A percentile compares a stretch with the other conserved stretches of the same genome.
phyloP scores from a whole-genome alignment of 495 filamentous ascomycete genomes.

The Neurospora tetrasperma region DNA sequence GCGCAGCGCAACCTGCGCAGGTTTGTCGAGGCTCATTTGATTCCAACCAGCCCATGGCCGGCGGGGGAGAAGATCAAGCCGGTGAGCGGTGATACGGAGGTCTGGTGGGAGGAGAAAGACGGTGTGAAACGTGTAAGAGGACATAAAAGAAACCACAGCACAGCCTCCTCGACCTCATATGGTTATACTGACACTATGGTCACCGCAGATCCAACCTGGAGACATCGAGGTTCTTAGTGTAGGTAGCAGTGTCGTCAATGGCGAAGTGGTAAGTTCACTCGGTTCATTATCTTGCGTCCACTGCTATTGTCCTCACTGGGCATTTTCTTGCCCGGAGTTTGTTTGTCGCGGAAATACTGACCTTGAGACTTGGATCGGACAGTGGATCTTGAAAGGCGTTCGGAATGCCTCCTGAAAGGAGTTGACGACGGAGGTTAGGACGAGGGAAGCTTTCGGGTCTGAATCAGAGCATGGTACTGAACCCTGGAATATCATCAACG shows the following conservation, averaged over 20 bases:
- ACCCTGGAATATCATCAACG: not conserved
- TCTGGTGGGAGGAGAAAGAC: conserved; percentile 72
- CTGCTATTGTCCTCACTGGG: not conserved
- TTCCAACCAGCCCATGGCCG: conserved; percentile 69
- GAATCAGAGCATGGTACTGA: not conserved
- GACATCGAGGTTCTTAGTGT: conserved; percentile 63
- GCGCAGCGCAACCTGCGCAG: conserved; percentile 67
- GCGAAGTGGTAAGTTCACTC: conserved; percentile 49
- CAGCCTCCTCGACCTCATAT: not conserved
- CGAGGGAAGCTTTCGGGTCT: not conserved
- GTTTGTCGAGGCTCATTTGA: conserved; percentile 83
- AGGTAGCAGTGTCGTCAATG: conserved; percentile 67
- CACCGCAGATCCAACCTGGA: conserved; percentile 62
- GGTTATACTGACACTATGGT: not conserved
- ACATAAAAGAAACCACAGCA: conserved; percentile 14
- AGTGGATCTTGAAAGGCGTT: conserved; percentile 59
- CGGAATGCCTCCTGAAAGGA: conserved; percentile 45
- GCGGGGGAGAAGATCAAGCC: conserved; percentile 64
- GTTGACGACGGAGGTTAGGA: not conserved
- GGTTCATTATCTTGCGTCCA: not conserved
- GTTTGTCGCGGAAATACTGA: not conserved
- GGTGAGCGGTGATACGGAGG: conserved; percentile 48
- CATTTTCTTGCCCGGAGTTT: not conserved
- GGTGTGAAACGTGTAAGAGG: conserved; percentile 56
- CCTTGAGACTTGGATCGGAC: not conserved